These are phyloP conservation scores for Peterozyma toletana DNA, from an alignment of 805 yeast genomes.

Conservation along the genomic window DNA sequence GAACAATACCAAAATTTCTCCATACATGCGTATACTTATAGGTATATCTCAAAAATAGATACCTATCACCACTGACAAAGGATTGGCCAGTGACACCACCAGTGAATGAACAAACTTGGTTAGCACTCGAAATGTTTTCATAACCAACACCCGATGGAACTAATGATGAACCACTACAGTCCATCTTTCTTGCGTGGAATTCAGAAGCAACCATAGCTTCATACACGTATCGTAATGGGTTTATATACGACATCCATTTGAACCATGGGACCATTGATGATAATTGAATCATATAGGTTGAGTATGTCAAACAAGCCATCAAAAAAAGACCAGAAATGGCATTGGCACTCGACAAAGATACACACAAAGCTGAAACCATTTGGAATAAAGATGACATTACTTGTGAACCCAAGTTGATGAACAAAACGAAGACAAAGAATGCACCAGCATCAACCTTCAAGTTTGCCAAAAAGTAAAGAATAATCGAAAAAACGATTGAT, in stretches of 20 bases:
- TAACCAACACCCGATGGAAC: constrained; percentile 56
- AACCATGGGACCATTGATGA: constrained; percentile 58
- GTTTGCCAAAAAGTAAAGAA: constrained; percentile 45
- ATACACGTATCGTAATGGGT: constrained; percentile 40
- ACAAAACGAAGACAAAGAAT: constrained; percentile 41
- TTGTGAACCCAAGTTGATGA: constrained; percentile 34
- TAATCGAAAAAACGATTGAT: constrained; percentile 36
- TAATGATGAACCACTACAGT: constrained; percentile 33
- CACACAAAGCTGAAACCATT: constrained; percentile 41
- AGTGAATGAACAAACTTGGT: constrained; percentile 44
- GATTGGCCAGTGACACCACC: constrained; percentile 53
- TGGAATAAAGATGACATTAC: constrained; percentile 47
- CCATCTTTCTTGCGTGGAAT: constrained; percentile 45
- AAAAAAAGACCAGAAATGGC: constrained; percentile 49
- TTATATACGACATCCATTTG: constrained; percentile 45
- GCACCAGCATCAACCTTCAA: constrained; percentile 47
- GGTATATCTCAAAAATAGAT: constrained; percentile 24
- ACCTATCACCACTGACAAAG: constrained; percentile 40
- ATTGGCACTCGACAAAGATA: constrained; percentile 47
- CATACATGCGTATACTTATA: constrained; percentile 33
- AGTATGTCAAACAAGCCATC: constrained; percentile 44
- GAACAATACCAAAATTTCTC: constrained; percentile 40
- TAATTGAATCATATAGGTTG: constrained; percentile 58
- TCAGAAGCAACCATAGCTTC: constrained; percentile 53
- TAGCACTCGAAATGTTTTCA: constrained; percentile 26